Conservation (phyloP, 2,329 filamentous ascomycete genomes). For the Sporothrix euskadiensis region DNA sequence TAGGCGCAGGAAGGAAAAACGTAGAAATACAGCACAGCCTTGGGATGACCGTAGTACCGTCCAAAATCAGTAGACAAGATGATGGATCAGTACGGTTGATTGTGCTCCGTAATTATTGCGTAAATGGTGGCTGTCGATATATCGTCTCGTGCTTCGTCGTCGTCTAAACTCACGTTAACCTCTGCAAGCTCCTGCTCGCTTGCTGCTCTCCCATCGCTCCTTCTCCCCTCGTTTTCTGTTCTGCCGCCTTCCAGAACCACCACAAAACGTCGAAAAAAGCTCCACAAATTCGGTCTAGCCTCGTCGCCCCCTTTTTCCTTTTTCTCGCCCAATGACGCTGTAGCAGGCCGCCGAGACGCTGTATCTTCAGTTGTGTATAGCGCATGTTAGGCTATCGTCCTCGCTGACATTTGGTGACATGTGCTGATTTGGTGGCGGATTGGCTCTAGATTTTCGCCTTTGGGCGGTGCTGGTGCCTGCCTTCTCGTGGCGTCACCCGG, state of each 20-base stretch:
- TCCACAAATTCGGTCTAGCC: slow-evolving; percentile 20
- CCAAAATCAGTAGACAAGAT: slow-evolving; percentile 4
- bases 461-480: neutral
- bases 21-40: neutral
- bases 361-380: neutral
- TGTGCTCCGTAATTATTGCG: neutral
- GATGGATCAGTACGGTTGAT: neutral
- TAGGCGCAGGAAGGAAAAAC: neutral
- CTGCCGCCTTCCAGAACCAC: slow-evolving; percentile 19
- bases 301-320: neutral
- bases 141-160: neutral
- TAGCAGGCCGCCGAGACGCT: neutral
- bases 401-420: neutral
- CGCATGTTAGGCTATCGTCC: neutral
- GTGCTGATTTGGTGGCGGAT: slow-evolving; percentile 14
- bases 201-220: neutral
- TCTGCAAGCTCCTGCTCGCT: neutral
- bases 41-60: neutral
- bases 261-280: neutral
- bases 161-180: neutral
- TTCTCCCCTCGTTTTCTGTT: slow-evolving; percentile 21
- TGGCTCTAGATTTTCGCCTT: neutral
- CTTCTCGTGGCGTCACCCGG: slow-evolving; percentile 22
- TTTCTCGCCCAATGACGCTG: neutral
- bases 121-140: neutral